phyloP scores from a whole-genome alignment of 306 rosid species.

The Malus orientalis region DNA sequence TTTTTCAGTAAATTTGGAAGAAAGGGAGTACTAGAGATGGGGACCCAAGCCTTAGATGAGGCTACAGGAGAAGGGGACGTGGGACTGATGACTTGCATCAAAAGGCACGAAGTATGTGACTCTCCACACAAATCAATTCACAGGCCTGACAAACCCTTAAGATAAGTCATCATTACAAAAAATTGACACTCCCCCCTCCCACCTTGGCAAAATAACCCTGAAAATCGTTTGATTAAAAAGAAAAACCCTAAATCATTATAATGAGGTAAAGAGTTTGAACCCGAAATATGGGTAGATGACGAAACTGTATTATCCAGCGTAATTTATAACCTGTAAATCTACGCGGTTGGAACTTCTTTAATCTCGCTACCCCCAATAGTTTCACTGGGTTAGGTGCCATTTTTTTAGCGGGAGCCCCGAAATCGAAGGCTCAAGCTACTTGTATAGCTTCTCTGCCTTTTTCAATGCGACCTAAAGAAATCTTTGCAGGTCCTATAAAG shows the following conservation, averaged over 20 bases:
- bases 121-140: not conserved
- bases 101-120: constrained; percentile 9
- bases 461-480: not conserved
- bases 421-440: not conserved
- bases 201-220: not conserved
- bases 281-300: no score
- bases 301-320: no score
- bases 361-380: not conserved
- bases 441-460: not conserved
- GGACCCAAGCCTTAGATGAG: not conserved
- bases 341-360: not conserved
- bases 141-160: not conserved
- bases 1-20: not conserved
- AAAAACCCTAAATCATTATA: no score
- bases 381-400: not conserved
- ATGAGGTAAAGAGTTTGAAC: no score
- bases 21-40: not conserved
- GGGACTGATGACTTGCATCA: not conserved
- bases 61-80: not conserved
- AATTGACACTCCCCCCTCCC: not conserved
- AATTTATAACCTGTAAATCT: not conserved
- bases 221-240: not conserved
- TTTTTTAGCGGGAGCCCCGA: not conserved
- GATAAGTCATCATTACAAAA: not conserved
- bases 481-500: constrained; percentile 10